Base-by-base conservation (phyloP, 331 rosid species). In the Ulmus americana region DNA sequence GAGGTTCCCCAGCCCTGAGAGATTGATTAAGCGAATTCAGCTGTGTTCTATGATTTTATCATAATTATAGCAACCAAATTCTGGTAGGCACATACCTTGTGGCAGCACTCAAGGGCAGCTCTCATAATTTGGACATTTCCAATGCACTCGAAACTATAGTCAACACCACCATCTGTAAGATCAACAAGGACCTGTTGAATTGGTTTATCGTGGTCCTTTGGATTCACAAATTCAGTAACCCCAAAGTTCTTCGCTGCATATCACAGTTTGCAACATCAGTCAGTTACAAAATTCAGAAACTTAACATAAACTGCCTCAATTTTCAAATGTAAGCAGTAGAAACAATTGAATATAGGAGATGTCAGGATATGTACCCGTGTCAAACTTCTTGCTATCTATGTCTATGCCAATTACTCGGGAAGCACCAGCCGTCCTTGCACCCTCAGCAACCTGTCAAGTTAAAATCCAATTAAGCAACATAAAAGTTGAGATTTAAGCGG, bases 1-100 rank as follows among this genome's bases (percentile, higher is more conserved):
- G 98, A 89, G 20, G 88, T 86, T 35, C 98, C 98, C 98, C 98
- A 92, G 28, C 95, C 98, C 98, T 92, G 80, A 8, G 79, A 70
- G 44, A 46, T 69, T 18, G 39, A 13, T 73, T 38, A 18, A 61
- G 45, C 14, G 45, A 73, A 28, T 42, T 16, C 16, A 56, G 10
- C 20, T 55, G 28, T 10, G 35, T 55, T 63, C 20, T 55, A 53
- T 28, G 35, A 28, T 8, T 2, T 56, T 1, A 63, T 38, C 52
- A 79, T 58, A 51, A 55, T 53, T 72, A 46, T 13, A 66, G 61
- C 22, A 46, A 69, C 68, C 42, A 16, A 40, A 39, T 52, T 78
- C 63, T 70, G 50, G 52, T 10, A 39, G 35, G 60, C 41, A 73
- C 80, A 71, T 48, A 74, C 96, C 86, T 92, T 89, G 70, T 92